Base-by-base conservation (phyloP, 2,329 filamentous ascomycete genomes). In the Diaporthe sp. region DNA sequence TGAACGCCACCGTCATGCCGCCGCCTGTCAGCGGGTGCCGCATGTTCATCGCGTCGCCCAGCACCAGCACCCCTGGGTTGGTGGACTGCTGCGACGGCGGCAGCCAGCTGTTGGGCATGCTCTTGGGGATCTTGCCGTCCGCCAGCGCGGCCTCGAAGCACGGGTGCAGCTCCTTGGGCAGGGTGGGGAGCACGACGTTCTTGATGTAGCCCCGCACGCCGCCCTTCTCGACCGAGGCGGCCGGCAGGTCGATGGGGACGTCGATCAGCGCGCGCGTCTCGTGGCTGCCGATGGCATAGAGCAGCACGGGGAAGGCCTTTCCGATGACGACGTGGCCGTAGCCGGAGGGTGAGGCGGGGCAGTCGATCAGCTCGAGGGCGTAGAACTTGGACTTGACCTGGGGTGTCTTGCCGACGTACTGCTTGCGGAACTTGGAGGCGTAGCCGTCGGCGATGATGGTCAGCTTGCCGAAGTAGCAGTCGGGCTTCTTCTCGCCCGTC, bases 31-130 rank as follows among this genome's bases (percentile, higher is more conserved):
- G 89, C 2, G 97, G 97, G 85, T 99, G 97, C n/a, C 97, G 94
- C 97, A 99, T 99, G 87, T 99, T 99, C 89, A 98, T 93, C 20
- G 97, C 96, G 83, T 99, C 97, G 76, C 97, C 97, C 12, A 98
- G 89, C 49, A 99, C 87, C 67, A 98, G 89, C 76, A 98, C 86
- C 5, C 95, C 95, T 1, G 92, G 90, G 15, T 90, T 90, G 60
- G 88, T 67, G 4, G 81, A 81, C 76, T 94, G 94, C 60, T 85
- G 86, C 0, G 92, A 90, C 0, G 97, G 92, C 7, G 97, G 96
- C 3, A 99, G 91, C 89, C 94, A 99, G 77, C 94, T 96, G 85
- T 98, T 99, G 71, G 97, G 97, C 97, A 99, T 99, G 80, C 92
- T 95, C 78, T 85, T 85, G 22, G 95, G 93, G 76, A 98, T 91